These are phyloP conservation scores for Ophiostoma montium DNA, from an alignment of 2,329 filamentous ascomycete species.

Conservation along the genomic window DNA sequence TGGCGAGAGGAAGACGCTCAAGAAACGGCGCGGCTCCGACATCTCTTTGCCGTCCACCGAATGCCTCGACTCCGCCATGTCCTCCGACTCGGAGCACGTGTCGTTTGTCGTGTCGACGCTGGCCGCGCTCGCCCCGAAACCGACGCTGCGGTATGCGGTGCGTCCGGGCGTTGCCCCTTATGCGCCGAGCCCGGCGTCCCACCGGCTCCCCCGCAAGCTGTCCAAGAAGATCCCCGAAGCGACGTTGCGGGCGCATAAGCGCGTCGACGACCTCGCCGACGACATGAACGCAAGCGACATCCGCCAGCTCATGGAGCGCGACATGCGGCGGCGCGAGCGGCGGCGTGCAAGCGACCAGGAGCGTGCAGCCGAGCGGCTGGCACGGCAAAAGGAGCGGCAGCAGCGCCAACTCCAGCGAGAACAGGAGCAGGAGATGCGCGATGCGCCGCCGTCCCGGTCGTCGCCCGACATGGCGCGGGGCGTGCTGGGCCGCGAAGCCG, in stretches of 20 bases:
- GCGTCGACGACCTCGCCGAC: conserved; percentile 62
- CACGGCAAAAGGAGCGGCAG: conserved; percentile 48
- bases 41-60: conserved; percentile 60
- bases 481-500: conserved; percentile 42
- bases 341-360: conserved; percentile 57
- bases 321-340: conserved; percentile 64
- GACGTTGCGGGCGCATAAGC: conserved; percentile 43
- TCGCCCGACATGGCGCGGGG: conserved; percentile 41
- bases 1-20: conserved; percentile 25
- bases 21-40: conserved; percentile 36
- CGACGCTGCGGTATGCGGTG: conserved; percentile 62
- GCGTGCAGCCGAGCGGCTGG: conserved; percentile 48
- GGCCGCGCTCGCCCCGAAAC: conserved; percentile 70
- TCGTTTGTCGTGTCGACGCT: conserved; percentile 71
- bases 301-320: conserved; percentile 79
- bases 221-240: conserved; percentile 45
- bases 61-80: conserved; percentile 64
- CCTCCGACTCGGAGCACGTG: conserved; percentile 57
- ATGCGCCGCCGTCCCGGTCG: not conserved
- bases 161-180: no score
- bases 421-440: conserved; percentile 25
- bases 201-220: conserved; percentile 32
- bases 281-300: conserved; percentile 73
- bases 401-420: conserved; percentile 25
- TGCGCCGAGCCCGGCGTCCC: conserved; percentile 29